Evolutionary conservation across 2,329 filamentous ascomycete species (phyloP), one percentile per base, ranked within the genome.

Genomic region (Diatrype stigma): DNA sequence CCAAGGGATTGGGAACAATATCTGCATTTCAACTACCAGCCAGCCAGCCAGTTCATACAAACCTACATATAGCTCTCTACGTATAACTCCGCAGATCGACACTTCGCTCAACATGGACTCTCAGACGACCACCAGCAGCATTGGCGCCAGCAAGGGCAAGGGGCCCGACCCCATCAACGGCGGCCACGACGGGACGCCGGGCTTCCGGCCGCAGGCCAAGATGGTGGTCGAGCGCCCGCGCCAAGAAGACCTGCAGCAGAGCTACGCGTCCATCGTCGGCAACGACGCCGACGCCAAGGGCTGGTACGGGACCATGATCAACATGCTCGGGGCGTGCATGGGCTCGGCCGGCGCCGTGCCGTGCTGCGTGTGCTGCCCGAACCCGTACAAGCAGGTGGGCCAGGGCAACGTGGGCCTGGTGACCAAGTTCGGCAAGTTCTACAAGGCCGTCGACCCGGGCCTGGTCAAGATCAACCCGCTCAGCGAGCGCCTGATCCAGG

Each of bases 381-480:
- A 99, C 74, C 94, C 93, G 2, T 97, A 92, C 81, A 96, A 95
- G 76, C 86, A 84, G 45, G 93, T 99, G 53, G 76, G 81, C 50
- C 94, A 97, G 75, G 94, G 94, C 62, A 92, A 96, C 61, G 94
- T 99, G 46, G 94, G 94, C 54, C 81, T 99, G 42, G 87, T 99
- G 67, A 96, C 92, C 66, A 95, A 93, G 72, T 99, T 99, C 60
- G 94, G 94, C 64, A 80, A 86, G 58, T 97, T 99, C 75, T 90
- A 96, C 72, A 89, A 92, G 71, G 91, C 94, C 11, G 93, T 97
- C 59, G 94, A 99, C 70, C 94, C 94, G 2, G 94, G 94, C 68
- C 85, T 99, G 30, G 90, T 97, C 71, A 96, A 96, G 78, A 86
- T 99, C 78, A 99, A 99, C 75, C 93, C 93, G 3, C 84, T 97